Conservation (phyloP, 225 moss, liverwort and hornwort species). For the Marchantia polymorpha region DNA sequence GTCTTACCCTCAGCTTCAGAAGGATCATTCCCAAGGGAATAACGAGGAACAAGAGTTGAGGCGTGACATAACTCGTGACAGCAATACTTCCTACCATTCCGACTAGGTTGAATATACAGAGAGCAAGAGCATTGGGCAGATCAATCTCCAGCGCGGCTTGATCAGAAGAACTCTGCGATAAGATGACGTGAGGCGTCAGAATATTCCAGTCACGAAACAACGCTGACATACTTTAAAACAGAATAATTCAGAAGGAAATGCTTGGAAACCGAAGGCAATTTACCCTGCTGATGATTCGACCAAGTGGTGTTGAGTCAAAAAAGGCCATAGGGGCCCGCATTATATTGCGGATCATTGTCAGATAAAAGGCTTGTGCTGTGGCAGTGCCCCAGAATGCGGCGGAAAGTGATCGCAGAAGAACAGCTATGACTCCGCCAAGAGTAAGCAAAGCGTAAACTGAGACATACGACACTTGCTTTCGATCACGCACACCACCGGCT, state of each 20-base stretch:
- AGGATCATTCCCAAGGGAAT: constrained; percentile 23
- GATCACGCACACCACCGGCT: constrained; percentile 20
- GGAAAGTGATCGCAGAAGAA: constrained; percentile 35
- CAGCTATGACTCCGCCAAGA: constrained; percentile 30
- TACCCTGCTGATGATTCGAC: constrained; percentile 50
- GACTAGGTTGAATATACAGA: constrained; percentile 22
- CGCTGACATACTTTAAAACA: no score
- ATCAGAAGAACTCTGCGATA: constrained; percentile 29
- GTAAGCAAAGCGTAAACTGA: constrained; percentile 33
- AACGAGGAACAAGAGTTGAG: constrained; percentile 25
- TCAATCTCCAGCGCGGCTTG: constrained; percentile 32
- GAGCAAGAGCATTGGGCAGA: constrained; percentile 25
- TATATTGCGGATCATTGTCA: constrained; percentile 31
- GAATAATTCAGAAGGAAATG: no score
- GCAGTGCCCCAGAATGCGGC: constrained; percentile 41
- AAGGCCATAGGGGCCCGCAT: constrained; percentile 53
- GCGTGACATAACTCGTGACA: constrained; percentile 25
- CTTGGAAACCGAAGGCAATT: not conserved
- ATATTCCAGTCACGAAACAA: no score
- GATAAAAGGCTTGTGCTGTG: constrained; percentile 38
- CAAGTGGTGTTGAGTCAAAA: constrained; percentile 50
- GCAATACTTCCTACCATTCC: constrained; percentile 23
- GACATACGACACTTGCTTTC: constrained; percentile 18
- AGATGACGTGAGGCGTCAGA: not conserved
- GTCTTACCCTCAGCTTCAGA: constrained; percentile 25